A percentile compares a stretch with the other conserved stretches of the same genome.
Conservation (phyloP, 2,329 filamentous ascomycete genomes). For the Diaporthe ilicicola region DNA sequence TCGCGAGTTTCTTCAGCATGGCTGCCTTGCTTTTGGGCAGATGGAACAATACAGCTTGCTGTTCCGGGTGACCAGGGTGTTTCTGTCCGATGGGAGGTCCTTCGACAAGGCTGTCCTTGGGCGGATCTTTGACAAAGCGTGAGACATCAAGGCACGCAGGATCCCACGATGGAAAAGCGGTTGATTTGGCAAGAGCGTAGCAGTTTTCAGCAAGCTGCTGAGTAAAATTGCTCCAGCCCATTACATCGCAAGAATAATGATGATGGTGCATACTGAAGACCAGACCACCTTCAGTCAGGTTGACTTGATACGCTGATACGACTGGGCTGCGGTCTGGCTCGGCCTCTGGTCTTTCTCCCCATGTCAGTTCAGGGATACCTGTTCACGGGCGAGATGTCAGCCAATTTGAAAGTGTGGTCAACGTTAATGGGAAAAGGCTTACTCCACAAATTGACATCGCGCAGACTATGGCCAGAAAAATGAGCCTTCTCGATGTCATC, state of each 20-base stretch:
- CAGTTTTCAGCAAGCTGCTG: constrained; percentile 54
- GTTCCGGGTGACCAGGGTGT: constrained; percentile 42
- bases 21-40: constrained; percentile 53
- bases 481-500: constrained; percentile 47
- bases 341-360: constrained; percentile 44
- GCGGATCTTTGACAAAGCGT: constrained; percentile 40
- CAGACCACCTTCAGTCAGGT: neutral
- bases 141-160: constrained; percentile 45
- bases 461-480: too few species aligned
- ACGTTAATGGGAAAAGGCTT: too few species aligned
- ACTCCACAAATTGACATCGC: too few species aligned
- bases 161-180: constrained; percentile 46
- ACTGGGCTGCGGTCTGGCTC: constrained; percentile 44
- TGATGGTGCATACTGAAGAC: constrained; percentile 39
- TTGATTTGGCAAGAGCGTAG: constrained; percentile 26
- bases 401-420: too few species aligned
- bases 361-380: too few species aligned
- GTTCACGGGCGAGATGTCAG: too few species aligned
- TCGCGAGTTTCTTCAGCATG: constrained; percentile 47
- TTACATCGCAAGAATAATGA: constrained; percentile 52
- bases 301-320: constrained; percentile 43
- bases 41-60: constrained; percentile 49
- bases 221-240: constrained; percentile 49
- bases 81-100: constrained; percentile 40
- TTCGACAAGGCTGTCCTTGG: constrained; percentile 41